A percentile compares a stretch with the other conserved stretches of the same genome.
Evolutionary conservation across 169 alveolate genomes (phyloP).

Genomic region (Perkinsus chesapeaki): DNA sequence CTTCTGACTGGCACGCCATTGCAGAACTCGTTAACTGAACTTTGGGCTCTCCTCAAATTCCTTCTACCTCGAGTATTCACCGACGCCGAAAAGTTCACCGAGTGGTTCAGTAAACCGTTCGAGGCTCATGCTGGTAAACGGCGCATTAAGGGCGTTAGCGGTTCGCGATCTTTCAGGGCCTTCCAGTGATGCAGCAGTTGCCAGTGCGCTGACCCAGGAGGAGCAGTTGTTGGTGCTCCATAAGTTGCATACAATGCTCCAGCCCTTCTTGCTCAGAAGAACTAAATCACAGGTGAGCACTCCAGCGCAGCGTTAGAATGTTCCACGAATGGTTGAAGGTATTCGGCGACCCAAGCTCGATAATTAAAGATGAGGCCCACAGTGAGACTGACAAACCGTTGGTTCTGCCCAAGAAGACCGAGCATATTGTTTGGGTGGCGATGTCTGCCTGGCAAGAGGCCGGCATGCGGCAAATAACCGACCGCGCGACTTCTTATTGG

Average conservation of each 20-base stretch:
- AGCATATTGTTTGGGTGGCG: constrained; percentile 83
- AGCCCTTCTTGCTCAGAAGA: constrained; percentile 96
- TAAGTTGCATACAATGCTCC: constrained; percentile 88
- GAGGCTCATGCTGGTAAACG: constrained; percentile 12
- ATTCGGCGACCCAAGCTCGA: constrained; percentile 63
- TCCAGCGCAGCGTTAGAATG: background rate
- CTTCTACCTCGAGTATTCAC: constrained; percentile 93
- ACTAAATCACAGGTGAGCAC: constrained; percentile 52
- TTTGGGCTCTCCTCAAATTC: constrained; percentile 96
- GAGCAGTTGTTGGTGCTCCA: constrained; percentile 57
- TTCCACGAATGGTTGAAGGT: background rate
- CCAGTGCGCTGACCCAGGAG: constrained; percentile 45
- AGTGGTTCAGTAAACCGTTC: constrained; percentile 72
- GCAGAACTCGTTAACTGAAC: constrained; percentile 93
- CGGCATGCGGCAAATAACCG: background rate
- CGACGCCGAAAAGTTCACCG: constrained; percentile 91
- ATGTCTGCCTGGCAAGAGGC: constrained; percentile 82
- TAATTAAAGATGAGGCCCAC: too few species aligned
- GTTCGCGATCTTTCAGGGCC: too few species aligned
- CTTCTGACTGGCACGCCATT: constrained; percentile 98
- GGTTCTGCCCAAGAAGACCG: constrained; percentile 92
- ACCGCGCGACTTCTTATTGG: background rate
- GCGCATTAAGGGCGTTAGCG: too few species aligned
- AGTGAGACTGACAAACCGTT: too few species aligned
- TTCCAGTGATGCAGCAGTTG: background rate